These are phyloP conservation scores for Effrenium voratum DNA, from an alignment of 73 alveolate species.

Conservation along the genomic window DNA sequence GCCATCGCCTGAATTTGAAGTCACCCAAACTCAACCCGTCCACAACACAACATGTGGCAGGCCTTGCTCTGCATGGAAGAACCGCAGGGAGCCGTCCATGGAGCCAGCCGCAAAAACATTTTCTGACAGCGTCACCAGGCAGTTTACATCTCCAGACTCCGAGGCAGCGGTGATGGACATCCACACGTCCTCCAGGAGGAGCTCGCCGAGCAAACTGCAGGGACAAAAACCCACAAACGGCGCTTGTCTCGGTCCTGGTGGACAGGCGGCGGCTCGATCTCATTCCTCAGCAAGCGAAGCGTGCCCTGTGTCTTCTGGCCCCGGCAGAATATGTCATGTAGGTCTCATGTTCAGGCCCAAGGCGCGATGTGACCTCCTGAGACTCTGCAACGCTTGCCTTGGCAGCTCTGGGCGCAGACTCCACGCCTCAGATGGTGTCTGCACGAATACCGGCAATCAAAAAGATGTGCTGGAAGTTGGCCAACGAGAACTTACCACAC, in stretches of 20 bases:
- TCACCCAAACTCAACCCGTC: too few relatives aligned
- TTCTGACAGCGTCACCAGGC: conserved; percentile 72
- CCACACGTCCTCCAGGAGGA: conserved; percentile 54
- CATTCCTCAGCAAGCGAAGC: too few relatives aligned
- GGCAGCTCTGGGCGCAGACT: conserved; percentile 28
- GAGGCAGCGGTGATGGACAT: conserved; percentile 50
- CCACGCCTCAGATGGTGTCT: conserved; percentile 54
- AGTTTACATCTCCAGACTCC: conserved; percentile 86
- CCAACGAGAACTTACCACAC: neutral
- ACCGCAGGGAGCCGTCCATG: conserved; percentile 84
- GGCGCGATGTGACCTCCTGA: neutral
- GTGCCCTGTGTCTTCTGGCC: too few relatives aligned
- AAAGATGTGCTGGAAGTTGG: neutral
- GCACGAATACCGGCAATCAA: neutral
- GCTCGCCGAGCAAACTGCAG: neutral
- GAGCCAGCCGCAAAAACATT: conserved; percentile 63
- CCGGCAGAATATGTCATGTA: too few relatives aligned
- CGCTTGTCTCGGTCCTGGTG: too few relatives aligned
- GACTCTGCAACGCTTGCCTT: neutral
- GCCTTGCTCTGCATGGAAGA: conserved; percentile 79
- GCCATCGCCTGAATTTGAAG: too few relatives aligned
- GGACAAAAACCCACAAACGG: too few relatives aligned
- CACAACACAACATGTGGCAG: too few relatives aligned
- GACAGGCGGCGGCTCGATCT: too few relatives aligned
- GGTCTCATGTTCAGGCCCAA: too few relatives aligned